Base-by-base conservation (phyloP, 2,329 filamentous ascomycete genomes). In the Ophiostoma pallidulum region DNA sequence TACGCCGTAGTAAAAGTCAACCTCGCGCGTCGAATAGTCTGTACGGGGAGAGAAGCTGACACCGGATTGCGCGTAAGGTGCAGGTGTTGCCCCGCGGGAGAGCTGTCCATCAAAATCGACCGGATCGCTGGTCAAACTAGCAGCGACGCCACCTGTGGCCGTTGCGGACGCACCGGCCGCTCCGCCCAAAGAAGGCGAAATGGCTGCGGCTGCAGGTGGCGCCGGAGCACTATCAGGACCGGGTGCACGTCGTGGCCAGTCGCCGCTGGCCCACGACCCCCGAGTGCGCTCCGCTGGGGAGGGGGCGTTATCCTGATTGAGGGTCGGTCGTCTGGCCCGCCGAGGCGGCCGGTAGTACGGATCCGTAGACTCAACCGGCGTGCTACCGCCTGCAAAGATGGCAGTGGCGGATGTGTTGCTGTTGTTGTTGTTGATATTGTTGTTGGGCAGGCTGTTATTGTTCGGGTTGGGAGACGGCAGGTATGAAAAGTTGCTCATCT, bases 1-100 rank as follows among this genome's bases (percentile, higher is more conserved):
- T 16, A 94, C 85, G 9, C 89, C 86, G 59, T 98, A 97, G 66
- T 97, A 97, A 59, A 95, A 95, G 63, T 98, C 92, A 0, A 94
- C 88, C 64, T 98, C 92, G 48, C 92, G 83, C 1, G 91, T 92
- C 2, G 90, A 84, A 60, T 97, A 97, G 60, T 98, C 91, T 1
- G 85, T 82, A 40, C 80, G 74, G 19, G 78, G 81, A 2, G 72
- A 67, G 31, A 76, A 70, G 29, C 74, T 63, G 49, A 66, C 62
- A 26, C 64, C 51, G 38, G 65, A 56, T 52, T 64, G 53, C 38
- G 62, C 55, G 46, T 64, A 60, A 2, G 68, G 68, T 1, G 68
- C 68, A 3, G 72, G 70, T 3, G 73, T 73, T 12, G 63, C 63
- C 16, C 66, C 68, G 18, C 67, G 64, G 3, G 66, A 64, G 18